phyloP scores from a whole-genome alignment of 495 filamentous ascomycete genomes.

The Annulohypoxylon bovei region DNA sequence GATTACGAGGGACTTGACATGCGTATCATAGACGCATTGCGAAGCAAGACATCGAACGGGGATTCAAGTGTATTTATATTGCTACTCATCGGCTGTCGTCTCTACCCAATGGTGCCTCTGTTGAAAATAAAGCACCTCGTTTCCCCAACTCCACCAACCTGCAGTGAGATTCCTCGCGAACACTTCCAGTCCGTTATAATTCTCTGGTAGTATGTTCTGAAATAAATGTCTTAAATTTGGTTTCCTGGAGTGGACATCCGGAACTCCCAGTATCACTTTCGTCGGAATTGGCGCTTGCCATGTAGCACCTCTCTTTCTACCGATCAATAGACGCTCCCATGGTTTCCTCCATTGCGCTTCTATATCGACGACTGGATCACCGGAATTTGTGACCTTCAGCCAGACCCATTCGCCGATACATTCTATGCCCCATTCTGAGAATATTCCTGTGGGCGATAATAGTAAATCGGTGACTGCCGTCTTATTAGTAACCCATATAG shows the following conservation, averaged over 20 bases:
- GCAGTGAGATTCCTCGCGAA: constrained; percentile 88
- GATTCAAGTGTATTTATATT: constrained; percentile 1
- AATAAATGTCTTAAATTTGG: constrained; percentile 65
- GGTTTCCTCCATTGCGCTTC: constrained; percentile 81
- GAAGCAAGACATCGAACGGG: constrained; percentile 10
- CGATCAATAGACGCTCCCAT: constrained; percentile 85
- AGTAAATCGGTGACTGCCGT: constrained; percentile 66
- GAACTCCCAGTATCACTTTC: constrained; percentile 79
- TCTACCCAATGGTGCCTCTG: constrained; percentile 71
- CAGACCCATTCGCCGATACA: constrained; percentile 88
- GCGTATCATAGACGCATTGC: constrained; percentile 10
- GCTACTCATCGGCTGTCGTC: constrained; percentile 5
- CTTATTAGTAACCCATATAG: constrained; percentile 92
- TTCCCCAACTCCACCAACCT: constrained; percentile 90
- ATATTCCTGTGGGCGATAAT: constrained; percentile 60
- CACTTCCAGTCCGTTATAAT: constrained; percentile 79
- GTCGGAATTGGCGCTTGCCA: constrained; percentile 48
- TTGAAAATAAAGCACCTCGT: constrained; percentile 87
- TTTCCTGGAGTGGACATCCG: constrained; percentile 92
- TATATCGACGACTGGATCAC: constrained; percentile 75
- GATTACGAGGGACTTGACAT: constrained; percentile 20
- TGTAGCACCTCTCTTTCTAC: constrained; percentile 49
- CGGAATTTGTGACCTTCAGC: constrained; percentile 80
- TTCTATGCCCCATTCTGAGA: constrained; percentile 70
- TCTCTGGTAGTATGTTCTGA: constrained; percentile 52